Conservation (phyloP, 2,329 filamentous ascomycete species). For the Colletotrichum limetticola region DNA sequence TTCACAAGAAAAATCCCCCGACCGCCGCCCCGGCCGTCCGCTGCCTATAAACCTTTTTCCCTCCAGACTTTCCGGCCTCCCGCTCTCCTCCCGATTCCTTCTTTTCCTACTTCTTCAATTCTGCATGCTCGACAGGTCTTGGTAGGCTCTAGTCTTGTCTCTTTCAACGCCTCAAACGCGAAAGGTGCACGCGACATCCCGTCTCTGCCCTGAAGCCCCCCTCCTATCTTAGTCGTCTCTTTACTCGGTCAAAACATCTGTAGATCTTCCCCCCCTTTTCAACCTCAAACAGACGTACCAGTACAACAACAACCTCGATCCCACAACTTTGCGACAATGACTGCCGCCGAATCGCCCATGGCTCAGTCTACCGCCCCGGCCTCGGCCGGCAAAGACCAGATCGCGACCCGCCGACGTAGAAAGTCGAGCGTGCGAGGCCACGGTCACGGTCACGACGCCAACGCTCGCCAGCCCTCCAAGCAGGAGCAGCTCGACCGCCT, state of each 20-base stretch:
- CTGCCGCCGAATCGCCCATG: conserved; percentile 25
- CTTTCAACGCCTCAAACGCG: background rate
- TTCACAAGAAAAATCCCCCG: conserved; percentile 30
- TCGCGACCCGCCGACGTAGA: conserved; percentile 27
- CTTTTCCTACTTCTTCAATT: background rate
- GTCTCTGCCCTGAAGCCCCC: background rate
- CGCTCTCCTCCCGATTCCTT: background rate
- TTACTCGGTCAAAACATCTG: background rate
- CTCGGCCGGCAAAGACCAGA: conserved; percentile 22
- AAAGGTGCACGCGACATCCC: background rate
- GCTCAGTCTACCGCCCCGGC: conserved; percentile 18
- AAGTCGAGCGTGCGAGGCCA: conserved; percentile 33
- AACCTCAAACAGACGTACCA: background rate
- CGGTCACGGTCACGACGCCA: conserved; percentile 9
- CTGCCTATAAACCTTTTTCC: background rate
- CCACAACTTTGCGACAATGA: conserved; percentile 8
- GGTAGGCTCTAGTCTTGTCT: conserved; percentile 6
- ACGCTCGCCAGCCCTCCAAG: conserved; percentile 6
- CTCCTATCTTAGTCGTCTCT: background rate
- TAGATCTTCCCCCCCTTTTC: background rate
- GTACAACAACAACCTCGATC: background rate
- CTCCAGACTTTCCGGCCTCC: background rate
- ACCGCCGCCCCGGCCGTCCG: conserved; percentile 2
- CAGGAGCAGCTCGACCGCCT: conserved; percentile 32
- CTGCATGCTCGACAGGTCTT: conserved; percentile 8